Evolutionary conservation across 2,329 filamentous ascomycete genomes (phyloP).

Genomic region (Colletotrichum neosansevieriae): DNA sequence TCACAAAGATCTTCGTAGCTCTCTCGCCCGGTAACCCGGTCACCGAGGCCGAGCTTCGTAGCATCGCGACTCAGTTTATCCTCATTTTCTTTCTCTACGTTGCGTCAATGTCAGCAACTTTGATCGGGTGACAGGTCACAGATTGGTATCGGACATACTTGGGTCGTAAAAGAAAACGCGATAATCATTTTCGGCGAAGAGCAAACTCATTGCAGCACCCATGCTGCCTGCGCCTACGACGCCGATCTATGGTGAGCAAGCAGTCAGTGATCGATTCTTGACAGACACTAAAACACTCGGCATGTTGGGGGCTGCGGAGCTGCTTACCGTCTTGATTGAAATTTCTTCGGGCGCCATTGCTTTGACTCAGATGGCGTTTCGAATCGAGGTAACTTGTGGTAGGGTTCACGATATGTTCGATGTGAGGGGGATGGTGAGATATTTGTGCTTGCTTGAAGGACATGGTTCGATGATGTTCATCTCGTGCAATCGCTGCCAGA

Average conservation of each 20-base stretch:
- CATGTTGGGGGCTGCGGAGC: too few relatives aligned
- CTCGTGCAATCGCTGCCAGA: background rate
- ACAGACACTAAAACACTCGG: too few relatives aligned
- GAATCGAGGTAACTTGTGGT: too few relatives aligned
- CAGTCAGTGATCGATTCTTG: background rate
- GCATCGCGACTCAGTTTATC: constrained; percentile 53
- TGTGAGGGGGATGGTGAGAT: too few relatives aligned
- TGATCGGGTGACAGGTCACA: background rate
- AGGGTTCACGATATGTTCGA: too few relatives aligned
- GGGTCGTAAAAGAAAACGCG: constrained; percentile 68
- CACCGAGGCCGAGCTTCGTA: constrained; percentile 46
- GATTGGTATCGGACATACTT: constrained; percentile 41
- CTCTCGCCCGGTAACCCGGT: constrained; percentile 45
- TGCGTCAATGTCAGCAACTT: background rate
- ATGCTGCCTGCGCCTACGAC: constrained; percentile 71
- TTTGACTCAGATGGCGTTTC: too few relatives aligned
- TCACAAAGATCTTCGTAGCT: constrained; percentile 50
- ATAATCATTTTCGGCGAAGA: constrained; percentile 68
- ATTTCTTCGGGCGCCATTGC: background rate
- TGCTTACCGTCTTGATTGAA: background rate
- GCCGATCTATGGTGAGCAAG: constrained; percentile 54
- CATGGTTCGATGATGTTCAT: background rate
- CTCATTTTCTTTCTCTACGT: constrained; percentile 55
- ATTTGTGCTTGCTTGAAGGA: too few relatives aligned
- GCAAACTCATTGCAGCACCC: constrained; percentile 69